Evolutionary conservation across 768 basidiomycete species (phyloP), one percentile per base, ranked within the genome.

Genomic region (Boletus rubescentipes): DNA sequence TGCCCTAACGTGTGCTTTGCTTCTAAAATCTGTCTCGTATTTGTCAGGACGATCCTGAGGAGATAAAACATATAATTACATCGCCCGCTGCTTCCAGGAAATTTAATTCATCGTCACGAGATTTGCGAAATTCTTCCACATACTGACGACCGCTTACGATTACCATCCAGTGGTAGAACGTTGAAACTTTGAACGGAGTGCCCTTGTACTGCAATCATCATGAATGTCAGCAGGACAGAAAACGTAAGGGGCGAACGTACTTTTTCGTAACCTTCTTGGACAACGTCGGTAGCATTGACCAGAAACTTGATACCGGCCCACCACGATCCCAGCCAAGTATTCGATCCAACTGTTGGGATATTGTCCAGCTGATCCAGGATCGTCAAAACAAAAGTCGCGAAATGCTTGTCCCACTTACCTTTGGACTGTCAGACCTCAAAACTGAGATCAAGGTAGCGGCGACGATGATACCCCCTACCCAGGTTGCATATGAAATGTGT

Each of bases 51-150:
- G 14, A 32, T n/a, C 15, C 7, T 9, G 35, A 11, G 5, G 11
- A 20, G 3, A 20, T 16, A 21, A 43, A 35, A 21, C 3, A 15
- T 11, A 20, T 4, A 36, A 2, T 36, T 18, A 45, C 57, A 16
- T 58, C 57, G 6, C 32, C 14, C 2, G 31, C 39, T 1, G 72
- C 70, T 38, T 66, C 71, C 0, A 40, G 12, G 23, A 75, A 62
- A 15, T 74, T 77, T 11, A 81, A 55, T 15, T 63, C 61, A 32
- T 73, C 72, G n/a, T 78, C 75, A 0, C 73, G 66, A 16, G 73
- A 72, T 47, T 66, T 75, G 9, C 69, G 62, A 16, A 80, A 36
- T 31, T 80, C 79, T 9, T 79, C 73, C 20, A 77, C 60, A 8
- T 67, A 49, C n/a, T 65, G 52, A 1, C 53, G 59, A 5, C 70